Conservation (phyloP, 2,329 filamentous ascomycete genomes). For the Xylogone sp. region DNA sequence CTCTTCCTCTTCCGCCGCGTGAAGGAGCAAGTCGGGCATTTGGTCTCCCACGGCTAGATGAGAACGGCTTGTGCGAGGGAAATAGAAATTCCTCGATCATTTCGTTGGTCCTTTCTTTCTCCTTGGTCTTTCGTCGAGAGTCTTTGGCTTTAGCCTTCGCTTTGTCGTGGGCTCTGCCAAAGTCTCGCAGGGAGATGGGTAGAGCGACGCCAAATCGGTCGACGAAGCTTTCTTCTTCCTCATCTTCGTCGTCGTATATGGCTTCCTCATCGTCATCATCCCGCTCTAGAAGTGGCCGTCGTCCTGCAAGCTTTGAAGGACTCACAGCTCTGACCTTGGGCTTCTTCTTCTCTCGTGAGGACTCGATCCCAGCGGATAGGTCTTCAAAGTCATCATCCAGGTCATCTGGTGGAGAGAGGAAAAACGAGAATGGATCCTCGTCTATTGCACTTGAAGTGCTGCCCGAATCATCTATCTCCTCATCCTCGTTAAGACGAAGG, state of each 20-base stretch:
- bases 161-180: slow-evolving; percentile 5
- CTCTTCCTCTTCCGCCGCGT: slow-evolving; percentile 14
- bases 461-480: slow-evolving; percentile 1
- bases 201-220: slow-evolving; percentile 17
- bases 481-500: slow-evolving; percentile 17
- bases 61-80: not conserved
- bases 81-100: not conserved
- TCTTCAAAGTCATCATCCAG: slow-evolving; percentile 25
- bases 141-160: not conserved
- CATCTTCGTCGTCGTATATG: slow-evolving; percentile 13
- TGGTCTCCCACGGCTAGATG: slow-evolving; percentile 17
- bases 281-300: not conserved
- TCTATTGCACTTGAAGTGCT: slow-evolving; percentile 22
- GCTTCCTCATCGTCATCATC: slow-evolving; percentile 9
- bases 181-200: slow-evolving; percentile 24
- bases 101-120: not conserved
- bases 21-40: slow-evolving; percentile 14
- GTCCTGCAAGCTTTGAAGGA: slow-evolving; percentile 21
- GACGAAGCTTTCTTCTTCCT: slow-evolving; percentile 6
- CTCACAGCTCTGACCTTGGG: slow-evolving; percentile 25
- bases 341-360: slow-evolving; percentile 10
- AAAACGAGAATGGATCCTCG: slow-evolving; percentile 29
- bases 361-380: slow-evolving; percentile 28
- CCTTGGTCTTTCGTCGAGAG: not conserved
- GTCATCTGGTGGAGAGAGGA: slow-evolving; percentile 22